phyloP scores from a whole-genome alignment of 2,329 filamentous ascomycete species.

The Aspergillus sp. region DNA sequence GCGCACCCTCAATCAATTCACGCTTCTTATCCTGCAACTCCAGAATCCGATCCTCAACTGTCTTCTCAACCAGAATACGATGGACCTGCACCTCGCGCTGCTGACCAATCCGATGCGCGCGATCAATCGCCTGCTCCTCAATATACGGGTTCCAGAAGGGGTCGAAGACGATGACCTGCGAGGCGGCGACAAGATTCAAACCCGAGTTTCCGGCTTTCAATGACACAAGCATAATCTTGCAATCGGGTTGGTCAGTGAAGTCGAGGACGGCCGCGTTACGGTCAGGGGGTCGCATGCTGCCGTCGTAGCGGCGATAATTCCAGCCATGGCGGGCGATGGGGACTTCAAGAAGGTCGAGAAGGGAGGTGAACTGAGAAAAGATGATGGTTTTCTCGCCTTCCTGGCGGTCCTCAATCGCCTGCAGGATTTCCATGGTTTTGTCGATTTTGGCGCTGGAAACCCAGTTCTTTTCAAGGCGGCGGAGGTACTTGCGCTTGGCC shows the following conservation, averaged over 20 bases:
- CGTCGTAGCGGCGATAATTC: constrained; percentile 65
- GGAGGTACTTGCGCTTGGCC: constrained; percentile 63
- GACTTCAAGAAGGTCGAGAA: constrained; percentile 71
- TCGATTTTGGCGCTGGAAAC: constrained; percentile 68
- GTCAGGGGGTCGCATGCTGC: constrained; percentile 60
- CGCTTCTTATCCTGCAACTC: constrained; percentile 72
- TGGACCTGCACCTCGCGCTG: constrained; percentile 67
- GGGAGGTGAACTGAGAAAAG: constrained; percentile 73
- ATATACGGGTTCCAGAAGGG: constrained; percentile 94
- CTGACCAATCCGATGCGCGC: constrained; percentile 84
- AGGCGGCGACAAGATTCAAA: constrained; percentile 75
- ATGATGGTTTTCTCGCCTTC: constrained; percentile 69
- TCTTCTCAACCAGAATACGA: constrained; percentile 66
- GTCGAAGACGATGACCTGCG: constrained; percentile 81
- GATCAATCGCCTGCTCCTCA: constrained; percentile 86
- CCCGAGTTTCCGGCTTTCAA: constrained; percentile 78
- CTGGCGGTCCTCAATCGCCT: constrained; percentile 41
- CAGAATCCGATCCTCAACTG: constrained; percentile 83
- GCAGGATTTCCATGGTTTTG: constrained; percentile 60
- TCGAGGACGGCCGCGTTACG: constrained; percentile 61
- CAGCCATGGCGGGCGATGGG: constrained; percentile 55
- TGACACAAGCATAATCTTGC: constrained; percentile 68
- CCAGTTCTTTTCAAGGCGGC: constrained; percentile 61
- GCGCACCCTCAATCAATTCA: constrained; percentile 65
- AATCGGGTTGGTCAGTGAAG: constrained; percentile 56